Evolutionary conservation across 2,329 filamentous ascomycete species (phyloP), one percentile per base, ranked within the genome.

Genomic region (Escovopsis weberi): DNA sequence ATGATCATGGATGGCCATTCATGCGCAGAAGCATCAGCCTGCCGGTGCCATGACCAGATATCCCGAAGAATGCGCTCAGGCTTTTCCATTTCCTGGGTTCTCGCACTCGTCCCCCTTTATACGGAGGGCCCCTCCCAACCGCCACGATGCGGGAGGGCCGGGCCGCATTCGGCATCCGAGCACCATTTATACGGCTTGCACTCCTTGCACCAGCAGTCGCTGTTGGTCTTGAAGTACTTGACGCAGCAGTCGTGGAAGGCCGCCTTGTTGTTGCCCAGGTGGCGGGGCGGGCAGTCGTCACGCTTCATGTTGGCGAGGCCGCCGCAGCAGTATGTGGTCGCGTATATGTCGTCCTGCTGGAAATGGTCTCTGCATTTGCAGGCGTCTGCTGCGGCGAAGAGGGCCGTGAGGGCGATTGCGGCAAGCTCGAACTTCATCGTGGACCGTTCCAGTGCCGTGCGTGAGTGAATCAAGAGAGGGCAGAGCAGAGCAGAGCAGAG

Each of bases 361-460:
- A n/a, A 35, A 6, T 35, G 33, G n/a, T n/a, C 18, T 15, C 15
- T 15, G 33, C 33, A 35, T 35, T 35, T 35, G 33, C 33, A 35
- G 33, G 33, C 33, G 33, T n/a, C 18, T 35, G 33, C 33, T 12
- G 33, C 18, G 33, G 33, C n/a, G 33, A 35, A 18, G 12, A 35
- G 33, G 11, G 33, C 11, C 9, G 33, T 18, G 18, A 35, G 18
- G 33, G 11, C 33, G 18, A 35, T 35, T 35, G 33, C 18, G 33
- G 33, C 33, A 11, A 35, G n/a, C 12, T 18, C 18, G 33, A 35
- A 35, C 33, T 35, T 35, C 33, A 35, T 35, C 8, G n/a, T 35
- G 33, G 15, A 15, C 15, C 15, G 15, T 15, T 15, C 15, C 15
- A 15, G 33, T 12, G 33, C 12, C 55, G 56, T 57, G 54, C 18